These are phyloP conservation scores for Arthrinium puccinioides DNA, from an alignment of 2,329 filamentous ascomycete genomes.

Conservation along the genomic window DNA sequence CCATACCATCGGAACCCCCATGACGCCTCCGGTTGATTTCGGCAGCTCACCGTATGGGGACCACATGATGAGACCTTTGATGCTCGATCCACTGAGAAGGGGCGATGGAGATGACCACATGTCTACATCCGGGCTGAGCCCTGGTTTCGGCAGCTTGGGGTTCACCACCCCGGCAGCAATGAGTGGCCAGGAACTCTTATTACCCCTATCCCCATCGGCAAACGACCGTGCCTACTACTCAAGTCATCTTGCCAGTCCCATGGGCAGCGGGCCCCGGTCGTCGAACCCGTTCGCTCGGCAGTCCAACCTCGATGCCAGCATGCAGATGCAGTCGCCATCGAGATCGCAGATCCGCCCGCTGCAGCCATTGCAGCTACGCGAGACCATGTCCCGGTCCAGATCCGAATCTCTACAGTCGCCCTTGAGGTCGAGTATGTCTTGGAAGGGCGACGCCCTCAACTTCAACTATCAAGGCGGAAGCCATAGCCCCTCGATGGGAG, in stretches of 20 bases:
- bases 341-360: constrained; percentile 40
- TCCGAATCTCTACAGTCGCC: constrained; percentile 53
- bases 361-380: constrained; percentile 51
- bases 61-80: constrained; percentile 59
- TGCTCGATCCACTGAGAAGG: constrained; percentile 60
- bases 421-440: constrained; percentile 52
- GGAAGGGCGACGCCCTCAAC: constrained; percentile 54
- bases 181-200: constrained; percentile 46
- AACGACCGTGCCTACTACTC: constrained; percentile 44
- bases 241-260: constrained; percentile 37
- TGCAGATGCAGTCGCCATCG: constrained; percentile 38
- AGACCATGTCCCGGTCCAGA: constrained; percentile 48
- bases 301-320: constrained; percentile 33
- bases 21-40: constrained; percentile 42
- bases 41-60: constrained; percentile 42
- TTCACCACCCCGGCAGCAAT: constrained; percentile 50
- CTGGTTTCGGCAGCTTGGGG: constrained; percentile 59
- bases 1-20: constrained; percentile 40
- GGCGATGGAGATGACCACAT: constrained; percentile 57
- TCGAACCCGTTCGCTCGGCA: constrained; percentile 47
- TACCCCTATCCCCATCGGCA: constrained; percentile 48
- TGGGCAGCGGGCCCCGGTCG: constrained; percentile 40
- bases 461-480: constrained; percentile 44
- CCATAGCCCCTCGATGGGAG: constrained; percentile 37
- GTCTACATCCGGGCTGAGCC: constrained; percentile 59